phyloP scores from a whole-genome alignment of 176 grass and related monocot genomes.

The Oryza glaberrima region DNA sequence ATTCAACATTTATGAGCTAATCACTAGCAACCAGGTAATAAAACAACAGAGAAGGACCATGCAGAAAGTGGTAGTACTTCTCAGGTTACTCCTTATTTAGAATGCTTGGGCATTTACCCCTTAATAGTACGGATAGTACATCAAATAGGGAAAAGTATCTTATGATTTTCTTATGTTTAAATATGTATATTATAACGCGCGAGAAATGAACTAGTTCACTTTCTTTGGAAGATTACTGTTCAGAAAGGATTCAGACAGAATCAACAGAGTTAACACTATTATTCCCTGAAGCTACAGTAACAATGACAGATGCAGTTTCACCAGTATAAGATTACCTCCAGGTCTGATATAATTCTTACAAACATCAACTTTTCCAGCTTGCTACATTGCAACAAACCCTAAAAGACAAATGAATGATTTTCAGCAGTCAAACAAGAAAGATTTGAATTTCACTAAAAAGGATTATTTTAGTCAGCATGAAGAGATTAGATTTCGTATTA shows the following conservation, averaged over 20 bases:
- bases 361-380: slow-evolving; percentile 67
- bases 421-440: slow-evolving; percentile 38
- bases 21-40: neutral
- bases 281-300: slow-evolving; percentile 7
- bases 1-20: neutral
- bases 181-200: neutral
- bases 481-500: neutral
- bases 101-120: too few species aligned
- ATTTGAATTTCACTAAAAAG: slow-evolving; percentile 2
- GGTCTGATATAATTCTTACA: slow-evolving; percentile 63
- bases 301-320: neutral
- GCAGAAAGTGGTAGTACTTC: neutral
- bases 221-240: neutral
- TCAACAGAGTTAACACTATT: neutral
- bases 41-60: slow-evolving; percentile 22
- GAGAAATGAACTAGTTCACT: slow-evolving; percentile 12
- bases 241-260: neutral
- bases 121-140: too few species aligned
- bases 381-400: slow-evolving; percentile 57
- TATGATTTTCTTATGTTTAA: slow-evolving; percentile 1
- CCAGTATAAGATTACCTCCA: slow-evolving; percentile 58
- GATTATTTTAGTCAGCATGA: neutral
- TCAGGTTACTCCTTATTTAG: neutral
- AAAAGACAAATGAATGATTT: slow-evolving; percentile 33
- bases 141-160: neutral